These are phyloP conservation scores for carrot (Daucus carota) DNA, from an alignment of 129 eudicot genomes.

Conservation along the genomic window DH1_v3.0 NC_030386.2:32421501-32422000, in stretches of 20 bases:
- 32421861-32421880: neutral
- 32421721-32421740: constrained; percentile 97
- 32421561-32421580: neutral
- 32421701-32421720: constrained; percentile 97
- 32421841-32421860: neutral
- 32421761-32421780: constrained; percentile 23
- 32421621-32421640: constrained; percentile 85
- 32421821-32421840: neutral
- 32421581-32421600: neutral
- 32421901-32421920: neutral
- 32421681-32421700: constrained; percentile 84
- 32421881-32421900: neutral
- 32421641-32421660: constrained; percentile 91
- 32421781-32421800: neutral
- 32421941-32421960: neutral
- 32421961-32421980: neutral
- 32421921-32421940: neutral
- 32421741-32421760: constrained; percentile 99
- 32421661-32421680: constrained; percentile 98
- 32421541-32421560: neutral
- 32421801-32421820: neutral
- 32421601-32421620: constrained; percentile 39
- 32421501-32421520: too few relatives aligned
- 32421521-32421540: too few relatives aligned
- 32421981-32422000: constrained; percentile 7